phyloP scores from a whole-genome alignment of 371 early-diverging fungal species.

The Cokeromyces recurvatus region DNA sequence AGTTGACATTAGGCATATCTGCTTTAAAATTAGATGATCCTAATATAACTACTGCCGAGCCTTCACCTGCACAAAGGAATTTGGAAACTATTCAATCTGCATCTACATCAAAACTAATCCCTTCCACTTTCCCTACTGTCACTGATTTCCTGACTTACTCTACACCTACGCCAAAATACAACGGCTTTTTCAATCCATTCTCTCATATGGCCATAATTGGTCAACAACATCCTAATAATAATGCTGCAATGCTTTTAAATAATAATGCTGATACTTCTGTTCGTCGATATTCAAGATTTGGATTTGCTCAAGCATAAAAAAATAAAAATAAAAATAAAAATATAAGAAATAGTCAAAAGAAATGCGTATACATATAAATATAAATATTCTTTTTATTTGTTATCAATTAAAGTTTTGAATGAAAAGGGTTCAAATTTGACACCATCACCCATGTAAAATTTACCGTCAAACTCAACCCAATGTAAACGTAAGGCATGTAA shows the following conservation, averaged over 20 bases:
- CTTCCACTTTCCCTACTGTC: conserved; percentile 1
- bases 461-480: conserved; percentile 99
- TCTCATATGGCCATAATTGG: conserved; percentile 17
- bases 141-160: conserved; percentile 14
- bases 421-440: conserved; percentile 45
- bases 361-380: too few species aligned
- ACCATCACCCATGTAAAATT: conserved; percentile 82
- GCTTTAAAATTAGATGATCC: conserved; percentile 17
- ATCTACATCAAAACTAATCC: not conserved
- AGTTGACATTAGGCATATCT: conserved; percentile 29
- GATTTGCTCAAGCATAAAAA: conserved; percentile 41
- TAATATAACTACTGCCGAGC: not conserved
- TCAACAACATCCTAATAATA: too few species aligned
- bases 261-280: conserved; percentile 25
- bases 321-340: not conserved
- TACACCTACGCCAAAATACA: conserved; percentile 31
- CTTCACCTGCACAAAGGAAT: conserved; percentile 9
- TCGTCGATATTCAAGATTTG: conserved; percentile 44
- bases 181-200: conserved; percentile 38
- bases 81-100: conserved; percentile 9
- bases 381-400: not conserved
- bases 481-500: conserved; percentile 99
- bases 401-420: conserved; percentile 14
- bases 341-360: not conserved
- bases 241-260: too few species aligned